A percentile compares a stretch with the other conserved stretches of the same genome.
phyloP scores from a whole-genome alignment of 176 grass and related monocot genomes.

The Lolium rigidum region DNA sequence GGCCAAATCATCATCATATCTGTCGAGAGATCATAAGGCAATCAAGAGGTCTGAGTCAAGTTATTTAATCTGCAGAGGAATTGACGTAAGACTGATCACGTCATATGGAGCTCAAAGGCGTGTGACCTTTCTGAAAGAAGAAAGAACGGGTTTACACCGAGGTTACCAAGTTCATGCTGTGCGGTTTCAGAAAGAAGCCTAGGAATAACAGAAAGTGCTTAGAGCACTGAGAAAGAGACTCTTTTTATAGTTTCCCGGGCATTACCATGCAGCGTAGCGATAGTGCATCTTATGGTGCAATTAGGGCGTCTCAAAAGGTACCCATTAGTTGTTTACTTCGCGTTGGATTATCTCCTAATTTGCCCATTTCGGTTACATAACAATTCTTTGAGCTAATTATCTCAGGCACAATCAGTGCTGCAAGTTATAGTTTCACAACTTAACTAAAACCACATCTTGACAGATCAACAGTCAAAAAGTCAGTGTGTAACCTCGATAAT shows the following conservation, averaged over 20 bases:
- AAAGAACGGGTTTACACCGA: conserved; percentile 11
- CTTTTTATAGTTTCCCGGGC: not conserved
- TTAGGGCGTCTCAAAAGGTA: not conserved
- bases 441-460: not conserved
- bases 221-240: conserved; percentile 2
- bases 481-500: not conserved
- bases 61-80: conserved; percentile 16
- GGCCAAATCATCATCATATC: not conserved
- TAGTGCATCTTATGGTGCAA: not conserved
- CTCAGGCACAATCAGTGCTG: not conserved
- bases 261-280: not conserved
- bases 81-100: not conserved
- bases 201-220: not conserved
- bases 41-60: not conserved
- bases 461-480: not conserved
- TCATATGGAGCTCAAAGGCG: not conserved
- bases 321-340: not conserved
- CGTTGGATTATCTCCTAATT: no score
- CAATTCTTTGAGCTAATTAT: not conserved
- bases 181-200: not conserved
- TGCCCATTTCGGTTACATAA: no score
- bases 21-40: not conserved
- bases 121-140: conserved; percentile 3
- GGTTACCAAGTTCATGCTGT: conserved; percentile 8
- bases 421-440: not conserved